phyloP scores from a whole-genome alignment of 148 eudicot species.

The Persicaria tinctoria region DNA sequence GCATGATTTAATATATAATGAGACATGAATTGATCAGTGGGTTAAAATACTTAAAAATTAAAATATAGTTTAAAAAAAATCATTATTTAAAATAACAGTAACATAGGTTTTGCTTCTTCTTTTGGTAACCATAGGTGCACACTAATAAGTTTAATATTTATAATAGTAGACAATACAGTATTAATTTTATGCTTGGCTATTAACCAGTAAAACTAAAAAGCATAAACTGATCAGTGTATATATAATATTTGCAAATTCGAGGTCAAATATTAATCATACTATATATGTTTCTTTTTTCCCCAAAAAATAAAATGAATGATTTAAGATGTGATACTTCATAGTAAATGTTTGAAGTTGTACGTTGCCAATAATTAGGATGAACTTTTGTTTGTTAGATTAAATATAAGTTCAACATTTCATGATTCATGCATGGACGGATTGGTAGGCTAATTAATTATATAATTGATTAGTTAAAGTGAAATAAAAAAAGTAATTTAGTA shows the following conservation, averaged over 20 bases:
- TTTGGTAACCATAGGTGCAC: neutral
- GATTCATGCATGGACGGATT: neutral
- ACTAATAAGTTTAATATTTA: neutral
- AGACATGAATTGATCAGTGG: no score
- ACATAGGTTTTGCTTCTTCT: neutral
- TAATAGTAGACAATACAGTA: neutral
- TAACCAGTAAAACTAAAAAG: neutral
- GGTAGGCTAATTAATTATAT: no score
- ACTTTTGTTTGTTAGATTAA: neutral
- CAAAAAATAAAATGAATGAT: neutral
- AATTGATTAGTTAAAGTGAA: neutral
- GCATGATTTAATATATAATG: neutral
- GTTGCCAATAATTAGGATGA: neutral
- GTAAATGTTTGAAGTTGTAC: neutral
- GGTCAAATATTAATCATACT: neutral
- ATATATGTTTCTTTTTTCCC: no score
- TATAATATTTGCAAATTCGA: neutral
- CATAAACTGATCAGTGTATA: neutral
- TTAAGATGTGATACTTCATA: neutral
- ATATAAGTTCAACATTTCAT: neutral
- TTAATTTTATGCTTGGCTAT: neutral
- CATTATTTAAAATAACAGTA: constrained; percentile 1
- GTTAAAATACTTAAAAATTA: no score
- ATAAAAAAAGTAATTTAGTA: no score
- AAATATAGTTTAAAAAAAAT: no score